Conservation (phyloP, 2,329 filamentous ascomycete species). For the Fusarium abutilonis region DNA sequence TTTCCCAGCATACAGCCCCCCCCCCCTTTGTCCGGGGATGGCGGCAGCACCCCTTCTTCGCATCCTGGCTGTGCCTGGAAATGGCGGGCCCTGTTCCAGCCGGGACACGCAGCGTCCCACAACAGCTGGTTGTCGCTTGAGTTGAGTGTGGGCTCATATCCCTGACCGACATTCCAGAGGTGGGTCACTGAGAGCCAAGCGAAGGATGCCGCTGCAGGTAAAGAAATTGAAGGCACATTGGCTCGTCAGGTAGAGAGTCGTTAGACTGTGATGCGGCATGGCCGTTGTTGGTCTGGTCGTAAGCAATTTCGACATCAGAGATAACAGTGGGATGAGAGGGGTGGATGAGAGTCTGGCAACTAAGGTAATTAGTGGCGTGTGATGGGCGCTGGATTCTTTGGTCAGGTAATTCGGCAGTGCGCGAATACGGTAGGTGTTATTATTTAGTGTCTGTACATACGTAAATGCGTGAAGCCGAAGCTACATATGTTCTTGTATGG, state of each 20-base stretch:
- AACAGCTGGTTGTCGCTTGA: constrained; percentile 31
- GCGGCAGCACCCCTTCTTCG: constrained; percentile 39
- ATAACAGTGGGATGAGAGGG: constrained; percentile 28
- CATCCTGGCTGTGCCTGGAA: constrained; percentile 42
- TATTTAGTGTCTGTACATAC: constrained; percentile 15
- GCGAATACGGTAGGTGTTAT: constrained; percentile 26
- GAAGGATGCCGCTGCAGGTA: constrained; percentile 47
- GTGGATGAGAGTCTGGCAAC: constrained; percentile 17
- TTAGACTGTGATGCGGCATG: constrained; percentile 39
- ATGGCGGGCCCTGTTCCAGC: constrained; percentile 35
- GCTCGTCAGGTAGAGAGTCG: constrained; percentile 43
- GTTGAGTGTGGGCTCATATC: constrained; percentile 42
- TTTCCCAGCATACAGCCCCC: constrained; percentile 26
- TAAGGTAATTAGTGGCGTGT: constrained; percentile 19
- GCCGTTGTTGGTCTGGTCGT: constrained; percentile 39
- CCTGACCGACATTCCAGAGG: constrained; percentile 48
- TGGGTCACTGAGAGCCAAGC: constrained; percentile 40
- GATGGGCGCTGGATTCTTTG: constrained; percentile 9
- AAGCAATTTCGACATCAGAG: constrained; percentile 28
- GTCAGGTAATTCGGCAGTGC: constrained; percentile 8
- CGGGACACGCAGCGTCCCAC: constrained; percentile 36
- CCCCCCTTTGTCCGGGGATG: constrained; percentile 39
- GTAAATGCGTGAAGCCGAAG: neutral
- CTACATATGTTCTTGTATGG: neutral
- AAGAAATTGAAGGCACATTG: constrained; percentile 47